Conservation (phyloP, 306 rosid genomes). For the Vigna reflexopilosa region DNA sequence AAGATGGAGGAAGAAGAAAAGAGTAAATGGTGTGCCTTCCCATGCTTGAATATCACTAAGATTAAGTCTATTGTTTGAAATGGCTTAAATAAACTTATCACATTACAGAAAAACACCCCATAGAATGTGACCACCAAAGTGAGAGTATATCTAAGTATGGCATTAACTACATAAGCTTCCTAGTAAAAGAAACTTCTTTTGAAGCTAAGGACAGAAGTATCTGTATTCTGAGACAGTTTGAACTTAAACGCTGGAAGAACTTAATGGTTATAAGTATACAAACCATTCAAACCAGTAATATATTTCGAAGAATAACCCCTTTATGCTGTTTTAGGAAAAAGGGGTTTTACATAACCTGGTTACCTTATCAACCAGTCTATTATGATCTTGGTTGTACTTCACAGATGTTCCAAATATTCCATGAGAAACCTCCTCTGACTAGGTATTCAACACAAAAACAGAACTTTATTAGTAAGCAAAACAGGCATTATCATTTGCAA, state of each 20-base stretch:
- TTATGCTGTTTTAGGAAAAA: neutral
- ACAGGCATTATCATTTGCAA: constrained; percentile 17
- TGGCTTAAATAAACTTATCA: neutral
- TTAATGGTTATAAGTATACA: neutral
- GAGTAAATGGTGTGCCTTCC: neutral
- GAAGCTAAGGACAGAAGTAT: constrained; percentile 1
- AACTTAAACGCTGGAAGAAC: too few relatives aligned
- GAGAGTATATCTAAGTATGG: constrained; percentile 1
- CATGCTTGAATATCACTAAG: neutral
- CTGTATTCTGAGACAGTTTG: constrained; percentile 10
- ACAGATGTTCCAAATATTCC: constrained; percentile 49
- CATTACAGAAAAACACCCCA: constrained; percentile 6
- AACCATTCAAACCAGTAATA: neutral
- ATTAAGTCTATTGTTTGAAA: neutral
- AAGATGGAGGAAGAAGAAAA: constrained; percentile 19
- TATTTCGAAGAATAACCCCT: neutral
- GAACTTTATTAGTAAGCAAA: constrained; percentile 30
- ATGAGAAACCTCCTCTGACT: constrained; percentile 50
- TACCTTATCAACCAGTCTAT: constrained; percentile 48
- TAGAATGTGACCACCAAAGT: neutral
- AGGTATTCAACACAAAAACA: constrained; percentile 33
- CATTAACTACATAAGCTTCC: constrained; percentile 15
- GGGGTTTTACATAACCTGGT: neutral
- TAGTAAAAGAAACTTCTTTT: neutral
- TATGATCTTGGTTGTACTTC: constrained; percentile 46